Evolutionary conservation across 257 asterid genomes (phyloP).

Genomic region (Echium plantagineum): DNA sequence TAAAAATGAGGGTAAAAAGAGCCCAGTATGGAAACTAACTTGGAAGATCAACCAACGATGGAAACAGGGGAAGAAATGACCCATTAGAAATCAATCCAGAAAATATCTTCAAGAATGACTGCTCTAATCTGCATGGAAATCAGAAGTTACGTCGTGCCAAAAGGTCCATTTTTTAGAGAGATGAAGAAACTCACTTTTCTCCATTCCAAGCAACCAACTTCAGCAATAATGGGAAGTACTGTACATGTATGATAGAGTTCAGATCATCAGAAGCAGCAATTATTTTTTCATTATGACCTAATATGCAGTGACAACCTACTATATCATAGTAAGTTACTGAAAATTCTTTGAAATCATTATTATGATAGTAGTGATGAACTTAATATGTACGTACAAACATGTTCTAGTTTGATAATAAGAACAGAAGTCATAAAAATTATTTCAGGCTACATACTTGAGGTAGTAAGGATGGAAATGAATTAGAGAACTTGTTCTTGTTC

Average conservation of each 20-base stretch:
- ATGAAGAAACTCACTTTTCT: conserved; percentile 53
- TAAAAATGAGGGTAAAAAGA: conserved; percentile 3
- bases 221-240: conserved; percentile 87
- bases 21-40: conserved; percentile 33
- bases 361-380: not conserved
- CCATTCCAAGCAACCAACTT: conserved; percentile 97
- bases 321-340: no score
- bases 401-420: not conserved
- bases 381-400: not conserved
- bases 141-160: not conserved
- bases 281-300: not conserved
- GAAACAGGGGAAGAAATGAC: conserved; percentile 70
- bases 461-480: conserved; percentile 64
- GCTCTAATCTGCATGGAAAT: conserved; percentile 45
- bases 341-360: not conserved
- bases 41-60: conserved; percentile 73
- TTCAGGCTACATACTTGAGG: conserved; percentile 55
- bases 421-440: conserved; percentile 9
- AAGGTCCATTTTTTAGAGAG: conserved; percentile 4
- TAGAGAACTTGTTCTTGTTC: conserved; percentile 53
- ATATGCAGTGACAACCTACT: not conserved
- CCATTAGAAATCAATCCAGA: conserved; percentile 68
- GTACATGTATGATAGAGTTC: not conserved
- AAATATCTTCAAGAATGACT: conserved; percentile 38
- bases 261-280: not conserved